These are phyloP conservation scores for Aspergillus pseudotamarii DNA, from an alignment of 2,329 filamentous ascomycete genomes.

Conservation along the genomic window DNA sequence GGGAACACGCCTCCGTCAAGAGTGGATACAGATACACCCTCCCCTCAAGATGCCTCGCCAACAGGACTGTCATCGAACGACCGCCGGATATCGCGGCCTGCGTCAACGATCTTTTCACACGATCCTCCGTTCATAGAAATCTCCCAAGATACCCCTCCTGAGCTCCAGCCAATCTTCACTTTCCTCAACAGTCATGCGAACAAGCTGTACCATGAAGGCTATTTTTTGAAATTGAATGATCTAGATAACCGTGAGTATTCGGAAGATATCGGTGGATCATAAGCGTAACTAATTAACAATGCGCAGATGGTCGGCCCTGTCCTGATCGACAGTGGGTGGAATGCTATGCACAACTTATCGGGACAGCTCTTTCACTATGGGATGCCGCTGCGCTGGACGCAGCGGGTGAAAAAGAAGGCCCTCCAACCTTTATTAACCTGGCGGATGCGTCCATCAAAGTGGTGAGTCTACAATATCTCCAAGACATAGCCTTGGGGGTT, in stretches of 20 bases:
- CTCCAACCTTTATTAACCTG: constrained; percentile 92
- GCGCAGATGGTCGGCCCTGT: constrained; percentile 80
- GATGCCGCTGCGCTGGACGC: constrained; percentile 89
- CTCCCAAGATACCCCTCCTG: constrained; percentile 81
- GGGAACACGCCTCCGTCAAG: constrained; percentile 27
- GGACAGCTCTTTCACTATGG: constrained; percentile 93
- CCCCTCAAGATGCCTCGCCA: constrained; percentile 41
- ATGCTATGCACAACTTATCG: constrained; percentile 94
- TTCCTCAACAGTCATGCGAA: constrained; percentile 94
- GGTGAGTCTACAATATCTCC: constrained; percentile 59
- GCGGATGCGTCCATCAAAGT: constrained; percentile 98
- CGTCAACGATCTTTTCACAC: constrained; percentile 85
- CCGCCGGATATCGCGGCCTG: constrained; percentile 65
- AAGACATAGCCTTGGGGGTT: not conserved
- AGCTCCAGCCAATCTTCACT: constrained; percentile 90
- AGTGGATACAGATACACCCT: constrained; percentile 38
- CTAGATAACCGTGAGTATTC: constrained; percentile 77
- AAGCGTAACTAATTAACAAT: constrained; percentile 32
- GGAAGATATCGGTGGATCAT: not conserved
- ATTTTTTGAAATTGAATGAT: constrained; percentile 95
- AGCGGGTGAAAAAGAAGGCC: constrained; percentile 80
- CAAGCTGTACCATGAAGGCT: constrained; percentile 96
- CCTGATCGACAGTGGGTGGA: constrained; percentile 89
- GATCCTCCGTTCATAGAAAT: constrained; percentile 86
- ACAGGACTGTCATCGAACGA: constrained; percentile 47